Conservation (phyloP, 208 protist genomes). For the Acanthamoeba triangularis region DNA sequence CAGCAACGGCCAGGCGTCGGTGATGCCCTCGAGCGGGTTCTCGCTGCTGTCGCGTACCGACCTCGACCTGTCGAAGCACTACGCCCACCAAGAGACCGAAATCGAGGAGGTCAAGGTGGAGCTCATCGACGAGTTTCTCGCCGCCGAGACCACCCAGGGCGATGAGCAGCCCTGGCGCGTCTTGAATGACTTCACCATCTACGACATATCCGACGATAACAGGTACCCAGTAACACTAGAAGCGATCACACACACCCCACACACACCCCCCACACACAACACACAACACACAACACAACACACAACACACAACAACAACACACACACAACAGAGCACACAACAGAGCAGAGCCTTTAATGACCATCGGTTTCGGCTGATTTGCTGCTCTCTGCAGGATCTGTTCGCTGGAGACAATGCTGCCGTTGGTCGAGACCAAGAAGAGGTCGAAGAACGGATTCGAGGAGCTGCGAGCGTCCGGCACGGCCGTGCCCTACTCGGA, state of each 20-base stretch:
- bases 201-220: conserved; percentile 47
- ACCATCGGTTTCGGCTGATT: too few species aligned
- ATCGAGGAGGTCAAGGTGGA: conserved; percentile 41
- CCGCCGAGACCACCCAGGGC: background rate
- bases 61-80: conserved; percentile 35
- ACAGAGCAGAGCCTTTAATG: too few species aligned
- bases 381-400: too few species aligned
- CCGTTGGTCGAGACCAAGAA: background rate
- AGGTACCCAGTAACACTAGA: background rate
- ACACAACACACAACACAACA: too few species aligned
- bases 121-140: conserved; percentile 13
- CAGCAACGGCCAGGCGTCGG: background rate
- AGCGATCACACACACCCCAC: too few species aligned
- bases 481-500: conserved; percentile 40
- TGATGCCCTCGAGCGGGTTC: conserved; percentile 6
- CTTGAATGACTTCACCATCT: conserved; percentile 53
- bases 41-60: conserved; percentile 36
- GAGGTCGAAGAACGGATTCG: background rate
- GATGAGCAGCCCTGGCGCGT: conserved; percentile 40
- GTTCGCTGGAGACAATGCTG: conserved; percentile 19
- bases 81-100: conserved; percentile 12
- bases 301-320: too few species aligned
- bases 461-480: conserved; percentile 38
- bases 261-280: too few species aligned
- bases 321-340: too few species aligned